Evolutionary conservation across 257 asterid species (phyloP), one percentile per base, ranked within the genome.

Genomic region (Thymus mandschuricus): DNA sequence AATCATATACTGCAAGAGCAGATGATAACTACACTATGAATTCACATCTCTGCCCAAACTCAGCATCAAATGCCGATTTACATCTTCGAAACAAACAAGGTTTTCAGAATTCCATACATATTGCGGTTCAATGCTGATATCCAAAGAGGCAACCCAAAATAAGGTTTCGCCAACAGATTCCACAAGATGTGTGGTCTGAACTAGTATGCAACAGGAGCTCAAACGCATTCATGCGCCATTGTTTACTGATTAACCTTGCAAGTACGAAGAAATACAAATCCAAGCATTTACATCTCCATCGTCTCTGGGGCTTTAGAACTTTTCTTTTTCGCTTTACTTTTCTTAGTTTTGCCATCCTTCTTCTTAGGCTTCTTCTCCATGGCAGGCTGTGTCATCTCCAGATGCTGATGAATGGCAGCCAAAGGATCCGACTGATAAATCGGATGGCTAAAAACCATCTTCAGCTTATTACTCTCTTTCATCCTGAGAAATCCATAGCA

Each of bases 331-430:
- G 76, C 48, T 79, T 83, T 85, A 71, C 63, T 81, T 57, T 64
- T 90, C 60, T 72, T 81, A 29, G 61, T 68, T 79, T 80, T 83
- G n/a, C 29, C 64, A 21, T 77, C 89, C 70, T 59, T 81, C 70
- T 54, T 80, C 80, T 75, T 90, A 48, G 86, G 84, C 78, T 87
- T 86, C 75, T 79, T 84, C 0, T 85, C 89, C 1, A 9, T 33
- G 10, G 68, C 46, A 11, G 96, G 96, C 68, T 90, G 98, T 10
- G 97, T 90, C 76, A 73, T 81, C 85, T 80, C 87, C 80, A 90
- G 70, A 78, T 90, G 95, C 72, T 85, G 90, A 82, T 66, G 76
- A 80, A 90, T 87, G 61, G 97, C 85, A 44, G 78, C 88, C 50
- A 92, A 43, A 15, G 97, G 97, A 81, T 92, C 87, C 1, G 92